Percentiles rank a stretch among this genome's conserved stretches.
Evolutionary conservation across 2,329 filamentous ascomycete genomes (phyloP).

Genomic region (Aspergillus sp.): DNA sequence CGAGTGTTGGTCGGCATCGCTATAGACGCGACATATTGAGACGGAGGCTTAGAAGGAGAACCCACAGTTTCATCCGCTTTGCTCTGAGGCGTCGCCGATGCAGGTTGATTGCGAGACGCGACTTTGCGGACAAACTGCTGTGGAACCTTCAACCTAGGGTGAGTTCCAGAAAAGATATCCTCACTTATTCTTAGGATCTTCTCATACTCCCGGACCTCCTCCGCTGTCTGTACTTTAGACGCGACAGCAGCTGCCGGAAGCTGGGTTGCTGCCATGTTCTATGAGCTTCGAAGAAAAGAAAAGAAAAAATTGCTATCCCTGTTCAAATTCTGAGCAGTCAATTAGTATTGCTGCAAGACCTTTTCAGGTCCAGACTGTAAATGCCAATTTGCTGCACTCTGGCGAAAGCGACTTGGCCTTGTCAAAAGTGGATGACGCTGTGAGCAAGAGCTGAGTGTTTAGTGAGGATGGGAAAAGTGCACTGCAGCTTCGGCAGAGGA

Average conservation of each 20-base stretch:
- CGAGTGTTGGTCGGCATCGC: conserved; percentile 21
- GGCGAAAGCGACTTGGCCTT: background rate
- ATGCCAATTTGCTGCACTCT: conserved; percentile 7
- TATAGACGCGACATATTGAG: conserved; percentile 15
- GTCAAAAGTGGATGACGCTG: background rate
- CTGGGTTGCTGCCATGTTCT: conserved; percentile 36
- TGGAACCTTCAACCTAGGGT: conserved; percentile 59
- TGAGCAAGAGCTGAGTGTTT: background rate
- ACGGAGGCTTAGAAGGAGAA: conserved; percentile 18
- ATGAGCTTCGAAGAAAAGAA: conserved; percentile 10
- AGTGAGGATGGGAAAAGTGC: background rate
- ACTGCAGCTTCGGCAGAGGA: conserved; percentile 10
- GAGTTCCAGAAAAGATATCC: conserved; percentile 72
- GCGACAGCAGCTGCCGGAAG: conserved; percentile 31
- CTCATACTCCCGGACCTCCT: conserved; percentile 69
- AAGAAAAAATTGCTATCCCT: conserved; percentile 1
- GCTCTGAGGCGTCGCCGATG: conserved; percentile 27
- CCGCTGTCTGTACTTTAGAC: conserved; percentile 40
- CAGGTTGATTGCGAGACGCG: conserved; percentile 33
- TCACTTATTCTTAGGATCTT: conserved; percentile 81
- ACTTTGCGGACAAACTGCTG: conserved; percentile 50
- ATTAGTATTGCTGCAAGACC: conserved; percentile 10
- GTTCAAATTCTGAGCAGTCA: background rate
- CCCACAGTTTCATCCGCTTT: conserved; percentile 22
- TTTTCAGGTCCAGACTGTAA: conserved; percentile 5